Evolutionary conservation across 2,329 filamentous ascomycete species (phyloP).

Genomic region (Monosporascus ibericus): DNA sequence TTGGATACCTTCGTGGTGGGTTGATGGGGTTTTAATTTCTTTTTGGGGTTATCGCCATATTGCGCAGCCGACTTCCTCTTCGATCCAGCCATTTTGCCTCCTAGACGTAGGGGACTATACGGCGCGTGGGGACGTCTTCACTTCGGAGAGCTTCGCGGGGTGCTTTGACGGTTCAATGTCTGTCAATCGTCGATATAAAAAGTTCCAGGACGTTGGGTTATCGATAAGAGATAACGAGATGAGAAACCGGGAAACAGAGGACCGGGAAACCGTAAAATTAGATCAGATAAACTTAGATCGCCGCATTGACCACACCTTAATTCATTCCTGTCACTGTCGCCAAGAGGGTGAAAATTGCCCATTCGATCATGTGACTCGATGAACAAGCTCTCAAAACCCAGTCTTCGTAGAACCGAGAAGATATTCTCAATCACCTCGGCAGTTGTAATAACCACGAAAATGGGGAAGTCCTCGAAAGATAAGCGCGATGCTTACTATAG

Average conservation of each 20-base stretch:
- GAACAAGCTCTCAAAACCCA: background rate
- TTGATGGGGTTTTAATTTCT: conserved; percentile 13
- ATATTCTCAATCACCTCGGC: background rate
- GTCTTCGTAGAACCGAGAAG: background rate
- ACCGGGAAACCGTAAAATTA: no score
- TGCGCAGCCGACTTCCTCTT: conserved; percentile 16
- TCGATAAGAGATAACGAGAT: background rate
- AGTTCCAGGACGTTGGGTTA: background rate
- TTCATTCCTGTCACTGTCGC: conserved; percentile 16
- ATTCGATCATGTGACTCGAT: conserved; percentile 2
- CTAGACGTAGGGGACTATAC: background rate
- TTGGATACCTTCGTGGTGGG: conserved; percentile 11
- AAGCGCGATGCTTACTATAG: conserved; percentile 98
- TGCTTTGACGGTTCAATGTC: background rate
- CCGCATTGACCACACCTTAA: conserved; percentile 22
- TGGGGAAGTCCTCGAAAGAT: conserved; percentile 98
- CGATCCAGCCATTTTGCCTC: conserved; percentile 14
- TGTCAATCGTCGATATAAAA: background rate
- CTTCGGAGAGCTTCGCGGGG: background rate
- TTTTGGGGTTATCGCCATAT: conserved; percentile 13
- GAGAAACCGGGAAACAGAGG: no score
- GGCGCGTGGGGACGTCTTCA: background rate
- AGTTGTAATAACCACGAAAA: conserved; percentile 29
- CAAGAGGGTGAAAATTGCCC: background rate
- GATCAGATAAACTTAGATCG: background rate